Percentiles rank a stretch among this genome's conserved stretches.
Evolutionary conservation across 768 basidiomycete genomes (phyloP).

Genomic region (Obba rivulosa): DNA sequence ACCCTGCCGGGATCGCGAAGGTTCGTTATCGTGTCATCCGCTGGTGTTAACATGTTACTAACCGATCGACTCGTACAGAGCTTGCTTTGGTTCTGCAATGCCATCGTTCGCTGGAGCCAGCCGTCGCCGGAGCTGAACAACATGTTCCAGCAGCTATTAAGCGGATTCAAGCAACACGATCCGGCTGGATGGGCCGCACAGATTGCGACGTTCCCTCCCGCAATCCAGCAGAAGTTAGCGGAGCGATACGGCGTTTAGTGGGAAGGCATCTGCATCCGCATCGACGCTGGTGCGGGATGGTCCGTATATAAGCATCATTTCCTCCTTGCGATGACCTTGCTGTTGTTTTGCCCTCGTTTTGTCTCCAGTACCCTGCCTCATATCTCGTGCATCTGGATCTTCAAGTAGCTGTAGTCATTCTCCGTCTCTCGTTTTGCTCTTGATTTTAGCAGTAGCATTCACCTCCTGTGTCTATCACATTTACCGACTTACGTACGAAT

Average conservation of each 20-base stretch:
- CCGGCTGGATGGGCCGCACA: conserved; percentile 82
- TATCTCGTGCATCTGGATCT: conserved; percentile 12
- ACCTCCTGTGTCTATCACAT: neutral
- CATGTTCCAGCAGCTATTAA: conserved; percentile 90
- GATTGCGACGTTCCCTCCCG: conserved; percentile 77
- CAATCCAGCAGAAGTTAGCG: conserved; percentile 82
- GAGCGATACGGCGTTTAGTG: conserved; percentile 73
- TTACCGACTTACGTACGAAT: neutral
- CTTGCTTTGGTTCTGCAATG: conserved; percentile 96
- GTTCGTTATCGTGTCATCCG: conserved; percentile 36
- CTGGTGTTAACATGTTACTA: conserved; percentile 13
- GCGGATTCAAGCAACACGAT: conserved; percentile 87
- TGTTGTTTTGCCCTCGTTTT: neutral
- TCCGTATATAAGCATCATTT: neutral
- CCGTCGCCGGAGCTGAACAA: conserved; percentile 88
- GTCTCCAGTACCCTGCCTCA: neutral
- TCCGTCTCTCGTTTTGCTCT: conserved; percentile 5
- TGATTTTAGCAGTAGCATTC: conserved; percentile 3
- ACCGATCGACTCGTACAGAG: conserved; percentile 49
- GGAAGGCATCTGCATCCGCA: neutral
- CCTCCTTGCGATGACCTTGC: neutral
- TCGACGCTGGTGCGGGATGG: neutral
- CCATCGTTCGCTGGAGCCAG: conserved; percentile 90
- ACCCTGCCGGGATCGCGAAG: conserved; percentile 91
- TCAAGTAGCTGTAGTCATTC: conserved; percentile 14